These are phyloP conservation scores for Nitzschia sp. DNA, from an alignment of 108 stramenopile genomes.

Conservation along the genomic window DNA sequence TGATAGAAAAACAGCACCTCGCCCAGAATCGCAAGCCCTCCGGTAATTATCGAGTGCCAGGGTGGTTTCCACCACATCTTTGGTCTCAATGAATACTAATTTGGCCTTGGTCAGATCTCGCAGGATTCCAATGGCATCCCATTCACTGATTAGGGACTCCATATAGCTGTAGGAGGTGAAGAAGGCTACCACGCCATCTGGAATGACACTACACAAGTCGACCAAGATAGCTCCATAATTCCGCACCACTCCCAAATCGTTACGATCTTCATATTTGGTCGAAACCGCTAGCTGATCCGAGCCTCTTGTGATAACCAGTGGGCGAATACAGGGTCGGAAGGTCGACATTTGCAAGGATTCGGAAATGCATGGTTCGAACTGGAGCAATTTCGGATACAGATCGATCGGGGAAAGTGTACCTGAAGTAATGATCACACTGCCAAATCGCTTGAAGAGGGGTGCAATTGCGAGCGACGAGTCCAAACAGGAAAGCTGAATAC, in stretches of 20 bases:
- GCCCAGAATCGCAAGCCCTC: conserved; percentile 96
- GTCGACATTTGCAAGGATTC: conserved; percentile 97
- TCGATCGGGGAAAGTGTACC: conserved; percentile 99
- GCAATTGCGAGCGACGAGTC: conserved; percentile 98
- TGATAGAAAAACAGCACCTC: conserved; percentile 98
- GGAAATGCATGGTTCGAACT: conserved; percentile 95
- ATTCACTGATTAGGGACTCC: conserved; percentile 92
- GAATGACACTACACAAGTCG: conserved; percentile 87
- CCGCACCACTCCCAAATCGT: conserved; percentile 90
- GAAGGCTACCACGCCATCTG: conserved; percentile 97
- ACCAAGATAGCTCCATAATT: conserved; percentile 85
- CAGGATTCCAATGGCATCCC: conserved; percentile 94
- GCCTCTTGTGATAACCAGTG: conserved; percentile 95
- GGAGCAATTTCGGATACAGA: conserved; percentile 97
- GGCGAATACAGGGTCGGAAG: conserved; percentile 97
- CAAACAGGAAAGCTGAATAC: conserved; percentile 93
- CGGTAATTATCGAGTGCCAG: conserved; percentile 97
- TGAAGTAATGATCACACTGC: conserved; percentile 95
- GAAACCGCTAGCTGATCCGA: conserved; percentile 90
- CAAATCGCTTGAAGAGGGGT: conserved; percentile 96
- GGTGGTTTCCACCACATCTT: conserved; percentile 99
- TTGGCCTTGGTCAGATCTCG: conserved; percentile 91
- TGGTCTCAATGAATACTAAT: conserved; percentile 98
- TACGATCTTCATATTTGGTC: conserved; percentile 87
- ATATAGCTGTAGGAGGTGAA: conserved; percentile 99